A percentile compares a stretch with the other conserved stretches of the same genome.
Conservation (phyloP, 208 protist species). For the Wallacemonas collosoma region DNA sequence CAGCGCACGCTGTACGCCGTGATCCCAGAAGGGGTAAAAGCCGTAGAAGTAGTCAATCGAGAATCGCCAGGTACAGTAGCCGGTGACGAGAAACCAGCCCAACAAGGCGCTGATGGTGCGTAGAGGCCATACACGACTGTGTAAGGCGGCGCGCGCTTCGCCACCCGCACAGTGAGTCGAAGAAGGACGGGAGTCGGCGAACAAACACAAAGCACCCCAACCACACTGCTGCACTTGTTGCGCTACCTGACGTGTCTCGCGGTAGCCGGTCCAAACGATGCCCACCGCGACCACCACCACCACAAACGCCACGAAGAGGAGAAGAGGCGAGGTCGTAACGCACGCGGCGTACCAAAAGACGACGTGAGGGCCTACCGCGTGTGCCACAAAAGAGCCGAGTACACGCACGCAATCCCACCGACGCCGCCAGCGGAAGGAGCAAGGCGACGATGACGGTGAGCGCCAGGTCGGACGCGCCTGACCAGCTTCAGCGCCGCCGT, state of each 20-base stretch:
- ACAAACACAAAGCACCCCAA: neutral
- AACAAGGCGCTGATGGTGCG: neutral
- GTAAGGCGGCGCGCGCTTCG: neutral
- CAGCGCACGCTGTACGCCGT: slow-evolving; percentile 11
- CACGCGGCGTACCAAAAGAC: neutral
- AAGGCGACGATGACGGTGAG: neutral
- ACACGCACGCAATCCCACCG: neutral
- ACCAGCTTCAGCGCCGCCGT: no score
- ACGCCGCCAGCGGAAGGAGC: neutral
- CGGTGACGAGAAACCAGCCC: slow-evolving; percentile 21
- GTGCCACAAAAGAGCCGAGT: neutral
- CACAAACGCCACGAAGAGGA: neutral
- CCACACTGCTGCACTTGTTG: neutral
- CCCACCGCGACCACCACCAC: neutral
- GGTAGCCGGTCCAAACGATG: neutral
- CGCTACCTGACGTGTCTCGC: neutral
- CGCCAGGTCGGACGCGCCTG: no score
- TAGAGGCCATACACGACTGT: neutral
- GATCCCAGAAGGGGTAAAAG: slow-evolving; percentile 14
- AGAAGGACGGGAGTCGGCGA: no score
- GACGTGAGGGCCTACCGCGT: slow-evolving; percentile 11
- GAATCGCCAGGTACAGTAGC: slow-evolving; percentile 25
- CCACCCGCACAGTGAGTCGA: no score
- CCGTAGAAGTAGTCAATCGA: slow-evolving; percentile 30
- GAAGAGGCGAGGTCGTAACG: neutral